A percentile compares a stretch with the other conserved stretches of the same genome.
These are phyloP conservation scores for Wickerhamomyces bisporus DNA, from an alignment of 805 yeast species.

Conservation along the genomic window DNA sequence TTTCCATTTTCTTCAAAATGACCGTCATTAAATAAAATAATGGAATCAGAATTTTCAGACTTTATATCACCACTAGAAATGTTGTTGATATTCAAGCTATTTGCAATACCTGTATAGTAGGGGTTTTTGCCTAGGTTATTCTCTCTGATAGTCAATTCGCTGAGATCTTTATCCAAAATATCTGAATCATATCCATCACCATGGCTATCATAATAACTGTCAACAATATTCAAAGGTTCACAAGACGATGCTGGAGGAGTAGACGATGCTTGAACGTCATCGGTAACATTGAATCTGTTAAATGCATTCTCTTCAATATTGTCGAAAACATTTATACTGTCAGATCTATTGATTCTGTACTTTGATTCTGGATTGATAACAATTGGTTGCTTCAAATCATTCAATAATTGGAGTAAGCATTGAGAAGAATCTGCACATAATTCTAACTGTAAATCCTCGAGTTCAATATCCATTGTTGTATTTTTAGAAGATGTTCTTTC, in stretches of 20 bases:
- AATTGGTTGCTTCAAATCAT: conserved; percentile 69
- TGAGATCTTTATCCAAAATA: conserved; percentile 27
- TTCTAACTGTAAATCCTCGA: conserved; percentile 45
- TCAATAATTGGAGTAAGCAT: conserved; percentile 58
- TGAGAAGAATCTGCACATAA: conserved; percentile 84
- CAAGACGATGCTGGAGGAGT: neutral
- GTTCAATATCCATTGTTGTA: conserved; percentile 40
- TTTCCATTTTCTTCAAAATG: conserved; percentile 15
- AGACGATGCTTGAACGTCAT: neutral
- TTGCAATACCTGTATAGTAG: conserved; percentile 5
- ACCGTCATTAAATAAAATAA: conserved; percentile 19
- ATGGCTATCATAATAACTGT: conserved; percentile 16
- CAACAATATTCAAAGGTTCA: conserved; percentile 19
- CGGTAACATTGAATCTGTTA: conserved; percentile 1
- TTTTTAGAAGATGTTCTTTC: conserved; percentile 7
- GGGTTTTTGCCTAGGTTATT: conserved; percentile 13
- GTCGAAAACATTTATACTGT: conserved; percentile 34
- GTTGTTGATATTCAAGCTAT: neutral
- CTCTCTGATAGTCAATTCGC: conserved; percentile 20
- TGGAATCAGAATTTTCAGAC: conserved; percentile 17
- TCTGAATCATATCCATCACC: conserved; percentile 10
- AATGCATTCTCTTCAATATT: conserved; percentile 33
- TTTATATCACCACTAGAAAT: conserved; percentile 2
- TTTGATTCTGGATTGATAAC: conserved; percentile 55
- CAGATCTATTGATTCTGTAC: conserved; percentile 34